Conservation (phyloP, 192 early-diverging fungal genomes). For the Pilobolus umbonatus region DNA sequence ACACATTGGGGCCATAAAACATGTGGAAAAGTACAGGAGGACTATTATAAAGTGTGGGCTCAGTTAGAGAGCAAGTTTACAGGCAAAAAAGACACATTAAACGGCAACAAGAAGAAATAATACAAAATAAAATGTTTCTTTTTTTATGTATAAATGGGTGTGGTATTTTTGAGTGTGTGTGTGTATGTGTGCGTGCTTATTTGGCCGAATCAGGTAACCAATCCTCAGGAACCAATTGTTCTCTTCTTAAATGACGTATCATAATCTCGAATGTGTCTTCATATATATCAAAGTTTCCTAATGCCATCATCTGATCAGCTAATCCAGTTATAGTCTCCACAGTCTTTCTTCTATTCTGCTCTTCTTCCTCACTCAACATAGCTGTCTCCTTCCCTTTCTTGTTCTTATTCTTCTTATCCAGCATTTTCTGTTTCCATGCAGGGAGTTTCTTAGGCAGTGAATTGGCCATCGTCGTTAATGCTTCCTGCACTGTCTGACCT, state of each 20-base stretch:
- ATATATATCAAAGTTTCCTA: conserved; percentile 63
- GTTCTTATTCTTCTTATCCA: conserved; percentile 34
- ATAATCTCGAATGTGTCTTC: conserved; percentile 65
- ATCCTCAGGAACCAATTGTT: conserved; percentile 50
- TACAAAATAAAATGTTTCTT: not conserved
- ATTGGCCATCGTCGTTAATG: conserved; percentile 52
- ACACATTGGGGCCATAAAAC: conserved; percentile 77
- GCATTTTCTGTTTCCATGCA: conserved; percentile 34
- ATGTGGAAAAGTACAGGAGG: conserved; percentile 67
- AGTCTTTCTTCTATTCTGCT: conserved; percentile 31
- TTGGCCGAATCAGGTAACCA: conserved; percentile 45
- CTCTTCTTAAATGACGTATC: conserved; percentile 57
- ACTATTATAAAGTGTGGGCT: conserved; percentile 88
- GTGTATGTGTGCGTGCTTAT: too few species aligned
- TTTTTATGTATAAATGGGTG: too few species aligned
- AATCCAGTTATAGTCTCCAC: conserved; percentile 67
- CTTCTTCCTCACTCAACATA: conserved; percentile 29
- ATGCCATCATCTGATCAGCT: conserved; percentile 66
- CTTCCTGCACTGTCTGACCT: conserved; percentile 54
- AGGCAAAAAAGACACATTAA: not conserved
- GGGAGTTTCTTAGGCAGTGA: conserved; percentile 33
- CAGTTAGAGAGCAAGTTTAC: conserved; percentile 17
- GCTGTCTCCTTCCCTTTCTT: conserved; percentile 22
- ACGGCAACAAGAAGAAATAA: not conserved
- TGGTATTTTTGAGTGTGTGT: too few species aligned